Conservation (phyloP, 1,139 yeast species). For the Yamadazyma songkhlaensis region DNA sequence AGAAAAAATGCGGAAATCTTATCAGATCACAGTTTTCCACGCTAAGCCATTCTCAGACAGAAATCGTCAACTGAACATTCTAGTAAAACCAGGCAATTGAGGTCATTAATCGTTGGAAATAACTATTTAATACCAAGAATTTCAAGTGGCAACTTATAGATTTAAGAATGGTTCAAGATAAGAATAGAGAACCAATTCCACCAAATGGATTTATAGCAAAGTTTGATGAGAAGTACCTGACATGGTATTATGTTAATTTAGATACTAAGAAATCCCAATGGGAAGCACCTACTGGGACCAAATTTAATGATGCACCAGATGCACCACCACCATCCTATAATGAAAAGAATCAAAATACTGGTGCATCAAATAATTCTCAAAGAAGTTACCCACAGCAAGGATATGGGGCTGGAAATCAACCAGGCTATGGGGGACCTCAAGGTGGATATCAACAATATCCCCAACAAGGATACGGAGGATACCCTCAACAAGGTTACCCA, state of each 20-base stretch:
- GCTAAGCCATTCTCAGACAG: not conserved
- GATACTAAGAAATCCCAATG: conserved; percentile 80
- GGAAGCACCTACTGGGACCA: conserved; percentile 76
- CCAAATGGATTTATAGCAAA: conserved; percentile 88
- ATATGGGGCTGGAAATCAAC: conserved; percentile 19
- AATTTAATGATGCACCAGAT: conserved; percentile 27
- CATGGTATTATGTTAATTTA: conserved; percentile 75
- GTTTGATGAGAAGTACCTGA: conserved; percentile 75
- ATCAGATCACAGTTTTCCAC: conserved; percentile 1
- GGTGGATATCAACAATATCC: conserved; percentile 15
- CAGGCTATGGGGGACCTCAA: conserved; percentile 14
- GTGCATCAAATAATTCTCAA: conserved; percentile 1
- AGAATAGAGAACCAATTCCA: conserved; percentile 47
- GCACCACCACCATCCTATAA: conserved; percentile 33
- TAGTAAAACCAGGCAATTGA: not conserved
- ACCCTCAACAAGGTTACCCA: conserved; percentile 15
- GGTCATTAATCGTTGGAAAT: not conserved
- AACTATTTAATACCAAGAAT: too few relatives aligned
- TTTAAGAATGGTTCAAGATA: conserved; percentile 16
- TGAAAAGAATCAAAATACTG: not conserved
- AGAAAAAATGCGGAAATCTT: too few relatives aligned
- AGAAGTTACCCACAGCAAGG: conserved; percentile 10
- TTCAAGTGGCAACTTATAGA: not conserved
- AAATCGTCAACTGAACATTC: not conserved
- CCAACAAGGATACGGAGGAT: conserved; percentile 12